phyloP scores from a whole-genome alignment of 2,329 filamentous ascomycete species.

The Pyrenophora seminiperda region DNA sequence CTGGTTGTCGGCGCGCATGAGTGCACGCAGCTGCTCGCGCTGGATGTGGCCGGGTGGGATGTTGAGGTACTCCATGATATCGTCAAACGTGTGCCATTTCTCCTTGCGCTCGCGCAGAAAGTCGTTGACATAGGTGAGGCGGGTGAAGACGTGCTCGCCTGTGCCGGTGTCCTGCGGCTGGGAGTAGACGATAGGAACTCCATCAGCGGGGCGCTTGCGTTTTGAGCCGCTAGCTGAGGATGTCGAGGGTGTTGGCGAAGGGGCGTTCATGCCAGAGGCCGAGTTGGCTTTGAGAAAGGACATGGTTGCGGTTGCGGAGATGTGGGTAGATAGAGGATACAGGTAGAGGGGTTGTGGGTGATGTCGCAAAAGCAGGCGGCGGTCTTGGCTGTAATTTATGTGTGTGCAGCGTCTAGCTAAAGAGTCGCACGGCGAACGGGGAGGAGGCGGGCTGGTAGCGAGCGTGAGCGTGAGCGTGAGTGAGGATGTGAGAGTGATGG shows the following conservation, averaged over 20 bases:
- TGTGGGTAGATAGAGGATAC: too few relatives aligned
- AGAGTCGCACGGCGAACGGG: conserved; percentile 35
- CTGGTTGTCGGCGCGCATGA: conserved; percentile 64
- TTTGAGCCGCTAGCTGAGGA: conserved; percentile 51
- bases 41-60: conserved; percentile 67
- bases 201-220: conserved; percentile 63
- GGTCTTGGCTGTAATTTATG: neutral
- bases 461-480: conserved; percentile 4
- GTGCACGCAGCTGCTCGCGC: conserved; percentile 63
- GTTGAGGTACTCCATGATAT: conserved; percentile 81
- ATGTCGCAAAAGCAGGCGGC: neutral
- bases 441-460: conserved; percentile 3
- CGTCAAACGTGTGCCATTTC: conserved; percentile 70
- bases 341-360: neutral
- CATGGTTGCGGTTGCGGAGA: conserved; percentile 29
- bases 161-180: conserved; percentile 77
- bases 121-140: conserved; percentile 84
- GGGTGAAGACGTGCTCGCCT: conserved; percentile 80
- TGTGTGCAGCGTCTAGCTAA: conserved; percentile 41
- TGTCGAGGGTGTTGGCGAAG: conserved; percentile 63
- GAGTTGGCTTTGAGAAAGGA: conserved; percentile 42
- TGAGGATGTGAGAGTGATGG: neutral
- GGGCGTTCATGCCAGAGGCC: conserved; percentile 54
- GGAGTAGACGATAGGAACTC: conserved; percentile 64
- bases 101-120: conserved; percentile 60